These are phyloP conservation scores for Arabis hirsuta DNA, from an alignment of 345 rosid genomes.

Conservation along the genomic window DNA sequence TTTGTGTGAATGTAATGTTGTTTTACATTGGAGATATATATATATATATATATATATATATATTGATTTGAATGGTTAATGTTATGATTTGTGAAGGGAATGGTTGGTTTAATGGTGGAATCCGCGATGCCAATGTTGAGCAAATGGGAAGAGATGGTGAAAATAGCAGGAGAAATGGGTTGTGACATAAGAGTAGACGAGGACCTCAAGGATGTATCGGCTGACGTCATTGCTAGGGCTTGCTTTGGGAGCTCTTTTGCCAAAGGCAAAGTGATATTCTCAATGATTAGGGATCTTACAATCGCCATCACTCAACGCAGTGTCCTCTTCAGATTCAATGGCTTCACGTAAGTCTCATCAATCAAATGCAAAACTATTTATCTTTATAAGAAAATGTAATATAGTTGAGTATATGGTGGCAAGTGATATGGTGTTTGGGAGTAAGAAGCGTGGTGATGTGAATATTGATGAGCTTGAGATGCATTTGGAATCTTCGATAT, in stretches of 20 bases:
- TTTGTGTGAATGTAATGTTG: no score
- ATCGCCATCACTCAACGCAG: conserved; percentile 48
- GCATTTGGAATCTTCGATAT: conserved; percentile 64
- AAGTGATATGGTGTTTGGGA: conserved; percentile 47
- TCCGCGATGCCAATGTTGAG: conserved; percentile 51
- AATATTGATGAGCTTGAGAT: conserved; percentile 56
- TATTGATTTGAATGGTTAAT: background rate
- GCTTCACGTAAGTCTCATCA: conserved; percentile 43
- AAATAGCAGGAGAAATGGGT: conserved; percentile 32
- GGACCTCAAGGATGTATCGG: conserved; percentile 56
- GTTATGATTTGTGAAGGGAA: conserved; percentile 50
- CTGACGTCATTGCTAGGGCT: conserved; percentile 65
- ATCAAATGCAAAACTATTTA: background rate
- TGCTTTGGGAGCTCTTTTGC: conserved; percentile 64
- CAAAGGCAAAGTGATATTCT: conserved; percentile 62
- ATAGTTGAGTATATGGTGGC: conserved; percentile 21
- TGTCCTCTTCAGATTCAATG: conserved; percentile 43
- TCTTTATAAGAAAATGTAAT: background rate
- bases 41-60: no score
- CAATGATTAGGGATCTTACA: conserved; percentile 60
- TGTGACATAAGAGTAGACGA: conserved; percentile 58
- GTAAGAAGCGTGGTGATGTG: conserved; percentile 41
- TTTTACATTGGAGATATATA: background rate
- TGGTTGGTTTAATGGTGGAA: conserved; percentile 71
- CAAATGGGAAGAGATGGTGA: conserved; percentile 57